Evolutionary conservation across 129 eudicot species (phyloP).

Genomic region (Kitagawia praeruptora): DNA sequence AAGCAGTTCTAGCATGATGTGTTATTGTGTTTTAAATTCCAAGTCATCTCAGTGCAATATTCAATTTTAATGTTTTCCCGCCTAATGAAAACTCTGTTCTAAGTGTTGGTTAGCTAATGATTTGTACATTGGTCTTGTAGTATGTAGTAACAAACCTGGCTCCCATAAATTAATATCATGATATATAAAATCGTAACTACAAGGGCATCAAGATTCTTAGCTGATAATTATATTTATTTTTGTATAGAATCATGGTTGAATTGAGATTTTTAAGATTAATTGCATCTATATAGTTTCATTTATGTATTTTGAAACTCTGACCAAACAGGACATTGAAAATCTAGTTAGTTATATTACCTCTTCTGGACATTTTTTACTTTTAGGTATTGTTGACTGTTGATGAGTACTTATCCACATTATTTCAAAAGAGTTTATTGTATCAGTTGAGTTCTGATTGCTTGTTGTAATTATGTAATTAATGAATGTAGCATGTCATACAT

Average conservation of each 20-base stretch:
- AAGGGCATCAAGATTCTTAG: neutral
- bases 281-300: too few species aligned
- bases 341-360: too few species aligned
- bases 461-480: neutral
- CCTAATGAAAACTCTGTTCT: neutral
- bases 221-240: neutral
- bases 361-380: too few species aligned
- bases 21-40: neutral
- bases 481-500: neutral
- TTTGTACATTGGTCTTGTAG: neutral
- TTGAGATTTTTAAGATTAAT: neutral
- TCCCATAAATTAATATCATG: neutral
- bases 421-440: neutral
- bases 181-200: too few species aligned
- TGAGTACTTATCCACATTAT: too few species aligned
- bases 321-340: too few species aligned
- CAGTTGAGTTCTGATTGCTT: neutral
- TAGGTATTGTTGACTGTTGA: neutral
- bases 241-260: neutral
- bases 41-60: neutral
- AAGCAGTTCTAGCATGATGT: neutral
- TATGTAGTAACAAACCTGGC: neutral
- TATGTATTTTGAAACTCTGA: too few species aligned
- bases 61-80: too few species aligned
- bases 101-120: too few species aligned